Evolutionary conservation across 805 yeast species (phyloP).

Genomic region (Nakazawaea ishiwadae): DNA sequence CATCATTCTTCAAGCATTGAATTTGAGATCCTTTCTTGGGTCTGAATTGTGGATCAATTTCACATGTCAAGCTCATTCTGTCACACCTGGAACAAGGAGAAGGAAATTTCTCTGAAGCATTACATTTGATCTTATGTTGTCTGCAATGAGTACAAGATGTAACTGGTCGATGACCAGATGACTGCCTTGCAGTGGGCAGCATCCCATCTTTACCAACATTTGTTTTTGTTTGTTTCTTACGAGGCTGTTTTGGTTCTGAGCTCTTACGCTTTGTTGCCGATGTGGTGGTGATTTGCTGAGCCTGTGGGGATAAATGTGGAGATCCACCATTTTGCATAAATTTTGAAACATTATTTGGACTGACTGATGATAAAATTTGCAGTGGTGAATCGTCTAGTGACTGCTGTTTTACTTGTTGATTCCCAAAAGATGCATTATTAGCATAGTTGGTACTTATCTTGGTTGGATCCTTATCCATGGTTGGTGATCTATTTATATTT

Average conservation of each 20-base stretch:
- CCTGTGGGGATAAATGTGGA: neutral
- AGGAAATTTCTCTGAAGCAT: conserved; percentile 82
- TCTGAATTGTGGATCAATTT: conserved; percentile 85
- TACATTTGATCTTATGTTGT: conserved; percentile 90
- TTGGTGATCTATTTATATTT: too few relatives aligned
- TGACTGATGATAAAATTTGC: too few relatives aligned
- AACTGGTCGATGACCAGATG: conserved; percentile 74
- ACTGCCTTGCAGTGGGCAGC: conserved; percentile 13
- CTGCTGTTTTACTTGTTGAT: neutral
- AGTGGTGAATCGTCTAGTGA: too few relatives aligned
- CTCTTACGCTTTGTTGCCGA: neutral
- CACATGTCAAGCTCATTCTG: conserved; percentile 74
- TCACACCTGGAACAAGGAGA: conserved; percentile 79
- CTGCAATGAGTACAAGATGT: conserved; percentile 93
- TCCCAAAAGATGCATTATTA: neutral
- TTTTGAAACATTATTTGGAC: too few relatives aligned
- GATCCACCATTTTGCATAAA: neutral
- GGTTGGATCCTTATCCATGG: neutral
- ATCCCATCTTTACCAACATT: neutral
- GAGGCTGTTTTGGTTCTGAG: neutral
- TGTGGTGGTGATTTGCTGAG: neutral
- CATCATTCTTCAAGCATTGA: conserved; percentile 78
- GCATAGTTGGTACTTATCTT: neutral
- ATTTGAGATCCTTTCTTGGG: conserved; percentile 92
- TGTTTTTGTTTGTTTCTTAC: conserved; percentile 2